Conservation (phyloP, 495 filamentous ascomycete species). For the Eremomyces bilateralis region DNA sequence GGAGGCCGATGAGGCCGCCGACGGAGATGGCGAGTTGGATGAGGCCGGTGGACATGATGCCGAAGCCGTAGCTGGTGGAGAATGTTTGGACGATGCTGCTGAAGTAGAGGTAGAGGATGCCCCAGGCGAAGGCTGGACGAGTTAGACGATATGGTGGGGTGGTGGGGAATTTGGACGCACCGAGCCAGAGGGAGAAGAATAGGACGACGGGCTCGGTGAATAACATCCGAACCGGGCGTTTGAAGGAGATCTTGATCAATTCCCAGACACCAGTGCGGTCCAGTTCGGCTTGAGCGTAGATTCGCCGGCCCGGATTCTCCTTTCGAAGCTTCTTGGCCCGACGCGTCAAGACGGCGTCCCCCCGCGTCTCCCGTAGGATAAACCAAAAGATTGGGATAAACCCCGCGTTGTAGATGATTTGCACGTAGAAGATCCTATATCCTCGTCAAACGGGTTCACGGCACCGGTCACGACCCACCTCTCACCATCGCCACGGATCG, state of each 20-base stretch:
- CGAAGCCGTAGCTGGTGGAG: conserved; percentile 12
- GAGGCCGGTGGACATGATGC: conserved; percentile 12
- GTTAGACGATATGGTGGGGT: no score
- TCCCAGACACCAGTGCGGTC: conserved; percentile 10
- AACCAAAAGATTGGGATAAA: conserved; percentile 21
- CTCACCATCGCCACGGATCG: no score
- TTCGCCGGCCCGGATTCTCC: not conserved
- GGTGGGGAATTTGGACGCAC: no score
- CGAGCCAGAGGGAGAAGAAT: conserved; percentile 24
- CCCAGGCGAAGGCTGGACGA: conserved; percentile 29
- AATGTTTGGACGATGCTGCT: conserved; percentile 17
- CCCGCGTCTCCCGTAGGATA: conserved; percentile 23
- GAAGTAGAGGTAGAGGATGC: conserved; percentile 27
- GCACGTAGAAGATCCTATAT: conserved; percentile 28
- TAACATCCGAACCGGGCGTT: conserved; percentile 25
- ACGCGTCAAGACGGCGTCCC: conserved; percentile 18
- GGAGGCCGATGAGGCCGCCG: conserved; percentile 16
- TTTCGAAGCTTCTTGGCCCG: conserved; percentile 1
- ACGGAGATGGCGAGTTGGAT: conserved; percentile 15
- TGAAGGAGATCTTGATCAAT: conserved; percentile 11
- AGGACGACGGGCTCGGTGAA: conserved; percentile 33
- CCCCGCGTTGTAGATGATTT: conserved; percentile 22
- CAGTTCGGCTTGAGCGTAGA: not conserved
- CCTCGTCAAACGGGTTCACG: no score
- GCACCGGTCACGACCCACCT: no score